A percentile compares a stretch with the other conserved stretches of the same genome.
Conservation (phyloP, 768 basidiomycete species). For the Flagelloscypha sp. region DNA sequence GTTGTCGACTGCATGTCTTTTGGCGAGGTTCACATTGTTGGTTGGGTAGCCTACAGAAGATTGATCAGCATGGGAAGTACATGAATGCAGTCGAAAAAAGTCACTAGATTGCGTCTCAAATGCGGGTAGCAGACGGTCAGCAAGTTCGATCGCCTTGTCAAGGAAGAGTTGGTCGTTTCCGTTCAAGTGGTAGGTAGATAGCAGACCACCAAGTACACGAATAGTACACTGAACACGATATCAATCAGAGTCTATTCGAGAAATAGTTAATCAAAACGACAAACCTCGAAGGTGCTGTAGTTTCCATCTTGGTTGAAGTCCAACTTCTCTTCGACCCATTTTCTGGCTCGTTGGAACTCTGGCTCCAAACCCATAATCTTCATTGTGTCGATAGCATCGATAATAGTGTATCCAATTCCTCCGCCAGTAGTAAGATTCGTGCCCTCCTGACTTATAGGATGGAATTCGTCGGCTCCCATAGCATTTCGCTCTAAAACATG, state of each 20-base stretch:
- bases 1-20: constrained; percentile 42
- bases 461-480: constrained; percentile 69
- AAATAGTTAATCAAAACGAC: constrained; percentile 10
- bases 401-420: constrained; percentile 63
- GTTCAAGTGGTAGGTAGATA: constrained; percentile 61
- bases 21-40: constrained; percentile 51
- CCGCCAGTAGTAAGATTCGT: constrained; percentile 51
- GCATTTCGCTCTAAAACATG: constrained; percentile 50
- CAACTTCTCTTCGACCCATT: constrained; percentile 50
- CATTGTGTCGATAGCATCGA: constrained; percentile 66
- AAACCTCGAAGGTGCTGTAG: constrained; percentile 70
- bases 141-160: constrained; percentile 56
- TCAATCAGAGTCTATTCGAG: background rate
- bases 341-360: constrained; percentile 53
- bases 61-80: too few species aligned
- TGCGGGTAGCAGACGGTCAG: constrained; percentile 51
- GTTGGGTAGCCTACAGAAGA: constrained; percentile 67
- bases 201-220: constrained; percentile 63
- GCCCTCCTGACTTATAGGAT: constrained; percentile 53
- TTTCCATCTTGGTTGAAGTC: constrained; percentile 53
- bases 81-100: too few species aligned
- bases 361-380: constrained; percentile 56
- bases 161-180: constrained; percentile 48
- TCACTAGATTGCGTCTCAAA: constrained; percentile 61
- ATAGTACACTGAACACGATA: constrained; percentile 52